Evolutionary conservation across 2,329 filamentous ascomycete genomes (phyloP).

Genomic region (Paecilomyces fulvus): DNA sequence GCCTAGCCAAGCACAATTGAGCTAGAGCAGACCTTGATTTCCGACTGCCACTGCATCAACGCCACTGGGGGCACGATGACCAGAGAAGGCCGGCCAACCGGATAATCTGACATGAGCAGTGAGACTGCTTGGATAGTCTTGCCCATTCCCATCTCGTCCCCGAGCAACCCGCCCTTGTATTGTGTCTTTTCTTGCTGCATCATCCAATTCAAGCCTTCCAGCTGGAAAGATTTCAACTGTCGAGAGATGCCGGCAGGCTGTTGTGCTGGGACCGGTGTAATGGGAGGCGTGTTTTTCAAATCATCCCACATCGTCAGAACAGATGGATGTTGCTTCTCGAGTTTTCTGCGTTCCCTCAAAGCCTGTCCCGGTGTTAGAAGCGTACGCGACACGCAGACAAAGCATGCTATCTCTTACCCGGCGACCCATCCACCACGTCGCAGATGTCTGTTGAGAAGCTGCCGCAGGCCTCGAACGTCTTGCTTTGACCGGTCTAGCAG

Average conservation of each 20-base stretch:
- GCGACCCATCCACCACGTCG: constrained; percentile 14
- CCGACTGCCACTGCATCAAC: constrained; percentile 87
- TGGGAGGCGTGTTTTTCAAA: constrained; percentile 57
- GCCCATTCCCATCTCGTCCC: constrained; percentile 97
- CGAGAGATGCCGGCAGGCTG: constrained; percentile 74
- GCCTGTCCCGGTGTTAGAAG: constrained; percentile 29
- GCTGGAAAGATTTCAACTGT: constrained; percentile 83
- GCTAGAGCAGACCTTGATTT: constrained; percentile 54
- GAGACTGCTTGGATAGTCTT: constrained; percentile 98
- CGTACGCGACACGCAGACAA: not conserved
- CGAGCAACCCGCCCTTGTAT: constrained; percentile 83
- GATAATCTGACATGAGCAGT: constrained; percentile 95
- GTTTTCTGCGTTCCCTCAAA: constrained; percentile 52
- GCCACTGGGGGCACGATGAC: constrained; percentile 90
- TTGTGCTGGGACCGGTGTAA: constrained; percentile 55
- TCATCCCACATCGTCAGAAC: constrained; percentile 79
- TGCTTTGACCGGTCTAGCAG: not conserved
- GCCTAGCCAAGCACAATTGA: not conserved
- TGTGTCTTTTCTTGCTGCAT: constrained; percentile 73
- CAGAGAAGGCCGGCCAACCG: constrained; percentile 69
- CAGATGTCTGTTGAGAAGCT: constrained; percentile 1
- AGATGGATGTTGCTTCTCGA: constrained; percentile 69
- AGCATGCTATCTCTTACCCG: constrained; percentile 19
- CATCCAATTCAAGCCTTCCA: constrained; percentile 94
- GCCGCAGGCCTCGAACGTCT: constrained; percentile 1